Evolutionary conservation across 2,329 filamentous ascomycete species (phyloP).

Genomic region (Coniochaeta sp.): DNA sequence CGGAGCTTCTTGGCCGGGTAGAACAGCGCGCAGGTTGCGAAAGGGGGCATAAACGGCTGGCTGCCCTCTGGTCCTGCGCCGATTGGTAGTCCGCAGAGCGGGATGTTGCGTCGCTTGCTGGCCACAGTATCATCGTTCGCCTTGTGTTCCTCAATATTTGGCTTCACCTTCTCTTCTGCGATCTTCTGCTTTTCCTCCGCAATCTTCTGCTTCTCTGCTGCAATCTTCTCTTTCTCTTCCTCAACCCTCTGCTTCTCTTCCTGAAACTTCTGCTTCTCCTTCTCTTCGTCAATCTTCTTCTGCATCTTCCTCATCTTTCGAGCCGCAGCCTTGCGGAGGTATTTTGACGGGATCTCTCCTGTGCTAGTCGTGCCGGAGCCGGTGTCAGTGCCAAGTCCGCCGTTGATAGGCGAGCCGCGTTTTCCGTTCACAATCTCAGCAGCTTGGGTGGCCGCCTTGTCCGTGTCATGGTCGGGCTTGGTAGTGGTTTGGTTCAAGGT

Average conservation of each 20-base stretch:
- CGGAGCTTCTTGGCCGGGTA: conserved; percentile 1
- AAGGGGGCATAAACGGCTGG: conserved; percentile 22
- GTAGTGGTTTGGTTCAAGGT: not conserved
- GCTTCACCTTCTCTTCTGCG: no score
- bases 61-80: conserved; percentile 33
- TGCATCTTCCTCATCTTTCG: not conserved
- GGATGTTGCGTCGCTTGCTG: conserved; percentile 3
- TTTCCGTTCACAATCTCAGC: not conserved
- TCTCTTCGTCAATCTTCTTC: not conserved
- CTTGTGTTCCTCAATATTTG: no score
- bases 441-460: not conserved
- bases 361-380: not conserved
- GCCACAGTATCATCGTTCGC: no score
- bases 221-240: no score
- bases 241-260: no score
- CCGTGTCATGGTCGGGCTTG: not conserved
- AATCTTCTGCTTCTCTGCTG: no score
- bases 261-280: no score
- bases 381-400: not conserved
- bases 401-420: not conserved
- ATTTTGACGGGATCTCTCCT: not conserved
- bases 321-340: not conserved
- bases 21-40: conserved; percentile 18
- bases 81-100: conserved; percentile 27
- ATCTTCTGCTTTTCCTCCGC: no score